Base-by-base conservation (phyloP, 2,329 filamentous ascomycete genomes). In the Fusarium sterilihyphosum region DNA sequence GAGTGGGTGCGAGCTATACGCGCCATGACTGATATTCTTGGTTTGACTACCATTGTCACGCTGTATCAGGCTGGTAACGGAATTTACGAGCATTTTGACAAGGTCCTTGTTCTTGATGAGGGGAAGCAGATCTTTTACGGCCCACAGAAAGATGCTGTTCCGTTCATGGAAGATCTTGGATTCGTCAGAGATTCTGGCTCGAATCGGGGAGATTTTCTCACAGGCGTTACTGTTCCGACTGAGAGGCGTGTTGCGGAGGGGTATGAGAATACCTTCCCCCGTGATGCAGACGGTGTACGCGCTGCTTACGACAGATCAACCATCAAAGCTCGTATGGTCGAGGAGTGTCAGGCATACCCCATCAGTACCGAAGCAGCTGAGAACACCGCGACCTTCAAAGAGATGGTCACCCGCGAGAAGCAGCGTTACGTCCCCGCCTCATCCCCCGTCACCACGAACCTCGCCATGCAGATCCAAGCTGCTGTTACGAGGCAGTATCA, bases 61-160 rank as follows among this genome's bases (percentile, higher is more conserved):
- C 83, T 93, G 0, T 93, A 93, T 77, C 92, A 93, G 77, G 91
- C 92, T 6, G 90, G 90, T 13, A 92, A 93, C 61, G 90, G 88
- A 24, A 92, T 93, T 59, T 92, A 92, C 78, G 84, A 92, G 37
- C 85, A 91, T 1, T 93, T 93, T 76, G 91, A 93, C 77, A 93
- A 93, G 76, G 90, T 92, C 0, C 84, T 93, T 2, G 87, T 93
- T n/a, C 85, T 93, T 8, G 91, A 93, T 59, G 87, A 90, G 67
- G 91, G 91, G 44, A 89, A 90, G 71, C 81, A 93, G 76, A 86
- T 92, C 52, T 93, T 88, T 82, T 93, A 92, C 68, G 92, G 91
- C 0, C 86, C 90, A 0, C 83, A 86, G 73, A 81, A 85, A 8
- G 84, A 90, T 66, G 92, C 92, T 0, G 82, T 86, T 13, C 88